Base-by-base conservation (phyloP, 2,329 filamentous ascomycete genomes). In the Pestalotiopsis sp. region DNA sequence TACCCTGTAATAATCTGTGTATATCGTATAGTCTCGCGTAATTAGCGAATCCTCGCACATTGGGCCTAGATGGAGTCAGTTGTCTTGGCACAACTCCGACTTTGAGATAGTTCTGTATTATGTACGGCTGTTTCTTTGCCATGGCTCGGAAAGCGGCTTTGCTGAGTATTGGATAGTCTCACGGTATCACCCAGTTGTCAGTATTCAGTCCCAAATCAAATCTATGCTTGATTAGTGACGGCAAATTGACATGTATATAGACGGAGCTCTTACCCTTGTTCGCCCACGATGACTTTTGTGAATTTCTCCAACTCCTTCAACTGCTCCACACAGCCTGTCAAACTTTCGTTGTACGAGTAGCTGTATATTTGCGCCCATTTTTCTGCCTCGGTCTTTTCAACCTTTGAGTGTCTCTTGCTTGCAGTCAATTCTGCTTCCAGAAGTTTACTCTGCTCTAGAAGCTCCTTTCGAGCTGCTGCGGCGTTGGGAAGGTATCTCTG, bases 361-460 rank as follows among this genome's bases (percentile, higher is more conserved):
- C 84, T 85, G 73, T 90, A 88, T 68, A 89, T 86, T 73, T 88
- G 85, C 41, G 82, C 83, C 86, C 87, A 88, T 68, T 85, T 84
- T 71, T 81, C 81, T 17, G 74, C 81, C 64, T 80, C 79, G 9
- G 76, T 75, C 64, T 76, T 76, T 49, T 79, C 73, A 41, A 73
- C 67, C 31, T 65, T 65, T 41, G 67, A 72, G 38, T 74, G 63
- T 36, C 69, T 72, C 23, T 71, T 74, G 61, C 74, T 78, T 63
- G 70, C 70, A 67, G 75, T 72, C 39, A 79, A 73, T 57, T 81
- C 78, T 23, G 72, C 76, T 72, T 88, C 85, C 0, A 88, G 75
- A 66, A 84, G 77, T 17, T 80, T 81, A 76, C 86, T 87, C 63
- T 82, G 82, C 61, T 87, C 80, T 23, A 89, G 75, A 12, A 90